phyloP scores from a whole-genome alignment of 2,329 filamentous ascomycete genomes.

The Neobulgaria alba region DNA sequence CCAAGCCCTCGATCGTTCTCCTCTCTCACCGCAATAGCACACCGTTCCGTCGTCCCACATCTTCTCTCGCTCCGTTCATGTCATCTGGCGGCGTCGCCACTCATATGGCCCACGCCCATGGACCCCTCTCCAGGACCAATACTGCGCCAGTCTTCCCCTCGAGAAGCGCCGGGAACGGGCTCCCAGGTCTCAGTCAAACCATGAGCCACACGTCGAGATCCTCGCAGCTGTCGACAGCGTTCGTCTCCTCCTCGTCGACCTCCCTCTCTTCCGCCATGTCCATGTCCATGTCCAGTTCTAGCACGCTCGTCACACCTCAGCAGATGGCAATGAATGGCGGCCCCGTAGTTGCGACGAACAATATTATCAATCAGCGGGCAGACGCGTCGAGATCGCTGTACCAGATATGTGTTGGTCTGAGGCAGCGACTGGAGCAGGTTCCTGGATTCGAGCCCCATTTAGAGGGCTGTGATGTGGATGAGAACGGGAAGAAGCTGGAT shows the following conservation, averaged over 20 bases:
- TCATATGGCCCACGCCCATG: slow-evolving; percentile 26
- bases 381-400: slow-evolving; percentile 88
- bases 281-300: slow-evolving; percentile 26
- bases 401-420: slow-evolving; percentile 84
- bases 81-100: slow-evolving; percentile 23
- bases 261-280: slow-evolving; percentile 28
- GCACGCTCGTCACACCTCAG: slow-evolving; percentile 31
- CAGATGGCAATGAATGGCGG: slow-evolving; percentile 37
- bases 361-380: slow-evolving; percentile 95
- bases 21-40: background rate
- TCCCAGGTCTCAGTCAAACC: slow-evolving; percentile 22
- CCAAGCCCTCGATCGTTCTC: background rate
- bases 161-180: slow-evolving; percentile 14
- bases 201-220: slow-evolving; percentile 37
- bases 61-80: slow-evolving; percentile 16
- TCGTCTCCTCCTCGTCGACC: slow-evolving; percentile 31
- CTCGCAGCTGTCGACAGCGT: slow-evolving; percentile 54
- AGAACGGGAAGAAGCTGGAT: slow-evolving; percentile 57
- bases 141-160: slow-evolving; percentile 25
- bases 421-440: slow-evolving; percentile 72
- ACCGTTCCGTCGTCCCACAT: slow-evolving; percentile 12
- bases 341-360: slow-evolving; percentile 68
- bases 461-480: slow-evolving; percentile 61
- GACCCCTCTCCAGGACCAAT: slow-evolving; percentile 26
- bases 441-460: slow-evolving; percentile 74